Evolutionary conservation across 371 early-diverging fungal species (phyloP).

Genomic region (Syncephalis fuscata): DNA sequence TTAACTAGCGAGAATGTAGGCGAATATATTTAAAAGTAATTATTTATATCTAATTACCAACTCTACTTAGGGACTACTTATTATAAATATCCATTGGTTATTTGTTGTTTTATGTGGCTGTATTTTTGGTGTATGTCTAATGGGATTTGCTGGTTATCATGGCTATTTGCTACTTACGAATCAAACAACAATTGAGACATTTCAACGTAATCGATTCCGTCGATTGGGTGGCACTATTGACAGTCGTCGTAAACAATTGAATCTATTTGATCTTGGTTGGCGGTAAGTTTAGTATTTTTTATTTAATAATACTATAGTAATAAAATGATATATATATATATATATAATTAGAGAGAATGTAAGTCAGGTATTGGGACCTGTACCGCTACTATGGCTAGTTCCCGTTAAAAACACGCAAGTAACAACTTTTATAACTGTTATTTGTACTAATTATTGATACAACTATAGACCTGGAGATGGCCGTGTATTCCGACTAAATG

Average conservation of each 20-base stretch:
- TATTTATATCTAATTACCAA: not conserved
- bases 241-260: conserved; percentile 14
- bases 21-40: not conserved
- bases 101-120: conserved; percentile 14
- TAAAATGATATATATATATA: not conserved
- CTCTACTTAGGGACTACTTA: conserved; percentile 2
- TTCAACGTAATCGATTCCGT: conserved; percentile 14
- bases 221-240: conserved; percentile 10
- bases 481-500: conserved; percentile 4
- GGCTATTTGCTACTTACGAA: conserved; percentile 14
- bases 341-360: conserved; percentile 13
- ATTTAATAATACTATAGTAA: not conserved
- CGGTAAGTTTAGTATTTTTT: conserved; percentile 8
- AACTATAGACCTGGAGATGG: conserved; percentile 2
- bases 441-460: not conserved
- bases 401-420: conserved; percentile 14
- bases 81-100: conserved; percentile 16
- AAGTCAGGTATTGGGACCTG: conserved; percentile 15
- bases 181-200: conserved; percentile 19
- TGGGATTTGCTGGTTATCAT: conserved; percentile 17
- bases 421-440: not conserved
- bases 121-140: conserved; percentile 16
- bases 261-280: conserved; percentile 18
- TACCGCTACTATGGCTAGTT: conserved; percentile 17
- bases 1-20: conserved; percentile 10